Percentiles rank a stretch among this genome's conserved stretches.
These are phyloP conservation scores for Wallacemonas rigidus DNA, from an alignment of 208 protist species.

Conservation along the genomic window DNA sequence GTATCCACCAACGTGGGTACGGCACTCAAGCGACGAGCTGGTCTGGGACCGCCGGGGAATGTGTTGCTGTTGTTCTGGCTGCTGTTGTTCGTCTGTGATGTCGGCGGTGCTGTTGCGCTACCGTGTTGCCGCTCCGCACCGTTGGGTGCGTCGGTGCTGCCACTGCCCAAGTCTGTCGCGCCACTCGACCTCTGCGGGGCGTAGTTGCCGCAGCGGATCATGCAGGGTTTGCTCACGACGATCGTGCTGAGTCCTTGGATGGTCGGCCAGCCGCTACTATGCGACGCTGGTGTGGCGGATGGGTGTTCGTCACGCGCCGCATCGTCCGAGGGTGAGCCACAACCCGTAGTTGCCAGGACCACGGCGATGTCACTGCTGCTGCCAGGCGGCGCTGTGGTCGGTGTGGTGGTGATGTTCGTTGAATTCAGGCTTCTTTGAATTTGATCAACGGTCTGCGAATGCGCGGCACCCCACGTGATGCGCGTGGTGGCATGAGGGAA, in stretches of 20 bases:
- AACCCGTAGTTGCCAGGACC: no score
- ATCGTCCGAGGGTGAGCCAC: neutral
- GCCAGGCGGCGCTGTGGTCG: neutral
- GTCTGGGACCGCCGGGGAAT: neutral
- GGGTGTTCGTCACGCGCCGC: neutral
- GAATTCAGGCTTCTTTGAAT: neutral
- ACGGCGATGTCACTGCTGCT: neutral
- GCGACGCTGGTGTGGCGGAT: neutral
- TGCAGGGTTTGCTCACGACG: slow-evolving; percentile 5
- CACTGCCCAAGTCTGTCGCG: slow-evolving; percentile 2
- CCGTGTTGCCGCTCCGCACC: no score
- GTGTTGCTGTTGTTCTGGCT: neutral
- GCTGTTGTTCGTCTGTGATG: neutral
- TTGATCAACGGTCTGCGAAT: neutral
- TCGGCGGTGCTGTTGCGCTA: no score
- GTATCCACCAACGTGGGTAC: neutral
- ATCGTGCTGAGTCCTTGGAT: slow-evolving; percentile 1
- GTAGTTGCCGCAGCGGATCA: slow-evolving; percentile 13
- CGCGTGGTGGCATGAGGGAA: neutral
- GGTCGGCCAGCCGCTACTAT: neutral
- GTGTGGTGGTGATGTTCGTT: neutral
- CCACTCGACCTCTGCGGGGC: neutral
- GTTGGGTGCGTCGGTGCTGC: neutral
- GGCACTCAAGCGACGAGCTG: neutral
- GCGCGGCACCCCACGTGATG: slow-evolving; percentile 1